Conservation (phyloP, 805 yeast genomes). For the Cyberlindnera euphorbiiphila region DNA sequence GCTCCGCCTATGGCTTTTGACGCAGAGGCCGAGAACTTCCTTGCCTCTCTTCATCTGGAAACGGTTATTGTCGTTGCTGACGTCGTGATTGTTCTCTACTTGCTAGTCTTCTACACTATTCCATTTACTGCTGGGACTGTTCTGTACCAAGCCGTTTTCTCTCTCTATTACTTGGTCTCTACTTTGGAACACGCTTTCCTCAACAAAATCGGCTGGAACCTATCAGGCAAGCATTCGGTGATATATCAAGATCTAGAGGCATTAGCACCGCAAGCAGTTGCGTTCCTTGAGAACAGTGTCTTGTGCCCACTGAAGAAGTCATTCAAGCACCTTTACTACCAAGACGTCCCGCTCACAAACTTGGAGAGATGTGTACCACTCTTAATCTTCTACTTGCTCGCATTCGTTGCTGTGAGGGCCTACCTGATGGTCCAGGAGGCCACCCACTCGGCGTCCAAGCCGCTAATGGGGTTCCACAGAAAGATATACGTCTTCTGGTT, state of each 20-base stretch:
- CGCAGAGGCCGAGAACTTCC: conserved; percentile 17
- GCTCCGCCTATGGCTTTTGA: conserved; percentile 1
- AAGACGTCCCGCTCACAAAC: conserved; percentile 30
- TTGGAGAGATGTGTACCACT: conserved; percentile 26
- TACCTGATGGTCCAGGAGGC: conserved; percentile 31
- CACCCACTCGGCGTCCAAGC: conserved; percentile 32
- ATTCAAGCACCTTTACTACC: conserved; percentile 18
- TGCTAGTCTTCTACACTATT: conserved; percentile 40
- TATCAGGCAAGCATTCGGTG: no score
- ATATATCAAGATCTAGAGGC: neutral
- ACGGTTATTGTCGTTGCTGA: conserved; percentile 27
- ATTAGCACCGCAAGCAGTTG: neutral
- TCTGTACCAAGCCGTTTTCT: conserved; percentile 13
- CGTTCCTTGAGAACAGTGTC: neutral
- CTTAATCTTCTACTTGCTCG: conserved; percentile 32
- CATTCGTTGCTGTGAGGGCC: conserved; percentile 27
- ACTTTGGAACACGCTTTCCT: neutral
- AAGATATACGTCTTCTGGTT: conserved; percentile 47
- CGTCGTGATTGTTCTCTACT: conserved; percentile 31
- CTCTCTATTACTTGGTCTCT: neutral
- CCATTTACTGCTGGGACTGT: conserved; percentile 45
- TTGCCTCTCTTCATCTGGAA: conserved; percentile 15
- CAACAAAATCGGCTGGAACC: neutral
- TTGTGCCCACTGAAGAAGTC: neutral
- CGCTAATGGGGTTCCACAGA: conserved; percentile 49